Percentiles rank a stretch among this genome's conserved stretches.
These are phyloP conservation scores for Pichia sp. DNA, from an alignment of 1,139 yeast species.

Conservation along the genomic window DNA sequence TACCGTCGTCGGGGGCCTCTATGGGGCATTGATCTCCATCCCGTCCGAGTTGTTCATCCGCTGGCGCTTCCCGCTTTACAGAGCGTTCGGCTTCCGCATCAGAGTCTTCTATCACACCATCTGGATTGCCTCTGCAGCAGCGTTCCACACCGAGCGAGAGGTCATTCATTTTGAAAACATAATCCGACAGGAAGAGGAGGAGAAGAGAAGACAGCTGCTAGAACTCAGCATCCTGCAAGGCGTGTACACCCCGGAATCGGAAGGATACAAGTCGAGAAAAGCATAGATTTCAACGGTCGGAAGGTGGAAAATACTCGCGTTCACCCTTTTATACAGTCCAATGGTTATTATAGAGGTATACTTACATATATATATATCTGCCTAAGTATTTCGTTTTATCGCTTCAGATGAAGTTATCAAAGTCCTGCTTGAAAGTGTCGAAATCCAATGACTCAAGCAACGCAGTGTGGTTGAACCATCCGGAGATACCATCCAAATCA, in stretches of 20 bases:
- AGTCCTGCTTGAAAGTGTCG: conserved; percentile 3
- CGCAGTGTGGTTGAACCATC: conserved; percentile 13
- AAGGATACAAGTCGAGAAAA: conserved; percentile 18
- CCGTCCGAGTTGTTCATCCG: conserved; percentile 32
- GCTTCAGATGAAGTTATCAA: neutral
- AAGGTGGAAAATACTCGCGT: neutral
- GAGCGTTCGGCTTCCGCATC: conserved; percentile 33
- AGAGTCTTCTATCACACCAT: conserved; percentile 34
- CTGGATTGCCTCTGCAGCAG: conserved; percentile 33
- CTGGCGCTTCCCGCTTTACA: conserved; percentile 34
- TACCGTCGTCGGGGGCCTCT: conserved; percentile 31
- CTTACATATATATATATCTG: neutral
- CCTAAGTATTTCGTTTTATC: too few species aligned
- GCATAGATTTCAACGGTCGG: neutral
- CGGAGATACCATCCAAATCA: conserved; percentile 12
- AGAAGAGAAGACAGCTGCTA: conserved; percentile 28
- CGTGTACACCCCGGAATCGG: conserved; percentile 29
- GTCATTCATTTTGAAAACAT: conserved; percentile 31
- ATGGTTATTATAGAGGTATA: neutral
- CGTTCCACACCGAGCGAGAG: conserved; percentile 32
- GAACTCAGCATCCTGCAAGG: conserved; percentile 32
- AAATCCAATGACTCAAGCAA: conserved; percentile 5
- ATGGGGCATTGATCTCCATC: conserved; percentile 33
- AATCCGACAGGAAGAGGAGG: conserved; percentile 30
- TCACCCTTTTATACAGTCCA: neutral